Conservation (phyloP, 1,284 basidiomycete genomes). For the Hemileia vastatrix region DNA sequence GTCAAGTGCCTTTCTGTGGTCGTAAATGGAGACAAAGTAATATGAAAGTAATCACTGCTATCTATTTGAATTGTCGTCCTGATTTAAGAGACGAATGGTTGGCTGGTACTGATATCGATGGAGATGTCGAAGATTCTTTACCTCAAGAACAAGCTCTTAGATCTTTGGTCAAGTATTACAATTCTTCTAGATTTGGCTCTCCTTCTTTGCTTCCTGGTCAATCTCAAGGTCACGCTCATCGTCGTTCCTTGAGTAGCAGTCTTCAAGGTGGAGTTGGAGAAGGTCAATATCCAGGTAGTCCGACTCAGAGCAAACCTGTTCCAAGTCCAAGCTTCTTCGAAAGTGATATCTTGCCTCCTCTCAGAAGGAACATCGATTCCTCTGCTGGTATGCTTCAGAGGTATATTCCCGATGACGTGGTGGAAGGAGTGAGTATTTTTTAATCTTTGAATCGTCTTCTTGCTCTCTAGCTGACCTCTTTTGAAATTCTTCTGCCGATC, state of each 20-base stretch:
- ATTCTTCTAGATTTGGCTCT: constrained; percentile 42
- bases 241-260: constrained; percentile 33
- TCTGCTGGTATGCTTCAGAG: constrained; percentile 41
- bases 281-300: constrained; percentile 5
- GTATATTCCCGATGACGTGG: constrained; percentile 50
- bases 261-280: constrained; percentile 4
- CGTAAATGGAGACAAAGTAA: constrained; percentile 99
- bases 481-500: not conserved
- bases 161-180: constrained; percentile 87
- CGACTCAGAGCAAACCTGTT: constrained; percentile 20
- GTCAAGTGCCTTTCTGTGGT: constrained; percentile 95
- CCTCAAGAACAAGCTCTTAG: constrained; percentile 93
- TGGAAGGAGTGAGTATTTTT: no score
- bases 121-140: constrained; percentile 61
- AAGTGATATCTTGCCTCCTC: constrained; percentile 51
- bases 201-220: constrained; percentile 14
- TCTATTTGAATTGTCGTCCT: constrained; percentile 92
- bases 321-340: constrained; percentile 37
- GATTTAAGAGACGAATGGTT: constrained; percentile 97
- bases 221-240: constrained; percentile 29
- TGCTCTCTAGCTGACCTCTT: not conserved
- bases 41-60: constrained; percentile 98
- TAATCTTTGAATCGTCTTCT: not conserved
- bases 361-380: constrained; percentile 38
- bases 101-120: constrained; percentile 85